Evolutionary conservation across 2,329 filamentous ascomycete genomes (phyloP), one percentile per base, ranked within the genome.

Genomic region (Penicillium freii): DNA sequence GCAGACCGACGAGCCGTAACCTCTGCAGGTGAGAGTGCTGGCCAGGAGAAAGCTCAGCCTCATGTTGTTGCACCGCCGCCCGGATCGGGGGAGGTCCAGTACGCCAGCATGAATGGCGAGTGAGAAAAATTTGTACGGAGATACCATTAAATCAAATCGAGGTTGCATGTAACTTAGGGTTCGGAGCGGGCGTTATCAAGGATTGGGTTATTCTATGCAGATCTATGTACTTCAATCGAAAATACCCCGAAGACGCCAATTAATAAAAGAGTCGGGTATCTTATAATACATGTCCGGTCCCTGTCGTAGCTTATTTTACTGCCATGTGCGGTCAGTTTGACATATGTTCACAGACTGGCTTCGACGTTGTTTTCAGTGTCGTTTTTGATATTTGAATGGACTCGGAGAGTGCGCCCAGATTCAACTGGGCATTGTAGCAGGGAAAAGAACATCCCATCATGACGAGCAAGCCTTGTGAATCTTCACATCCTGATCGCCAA

Each of bases 41-140:
- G 77, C 23, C 72, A 76, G 36, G 64, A 74, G 49, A 69, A 71
- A 40, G 63, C 69, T n/a, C 67, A 75, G 6, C 66, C 66, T 3
- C 70, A 78, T 54, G 76, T 81, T 4, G 82, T 93, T 46, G 89
- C 90, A 29, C 84, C 91, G 15, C 92, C 92, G 3, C 92, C 92
- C 0, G 92, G 92, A 15, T 82, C 84, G 13, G 86, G 84, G 9
- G 89, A 94, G 61, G 84, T 91, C 5, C 85, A 90, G 58, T 97
- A 97, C 75, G 90, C 91, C 51, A 95, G 91, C 77, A 77, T 96
- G 72, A 83, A 89, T 48, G 92, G 92, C 5, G 89, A 94, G 69
- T 94, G 78, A 84, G 72, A 57, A 21, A 17, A 38, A 44, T 9
- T 29, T 42, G 42, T n/a, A 29, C 27, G 7, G 31, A 40, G 10